phyloP scores from a whole-genome alignment of 108 stramenopile species.

The Cylindrotheca closterium region DNA sequence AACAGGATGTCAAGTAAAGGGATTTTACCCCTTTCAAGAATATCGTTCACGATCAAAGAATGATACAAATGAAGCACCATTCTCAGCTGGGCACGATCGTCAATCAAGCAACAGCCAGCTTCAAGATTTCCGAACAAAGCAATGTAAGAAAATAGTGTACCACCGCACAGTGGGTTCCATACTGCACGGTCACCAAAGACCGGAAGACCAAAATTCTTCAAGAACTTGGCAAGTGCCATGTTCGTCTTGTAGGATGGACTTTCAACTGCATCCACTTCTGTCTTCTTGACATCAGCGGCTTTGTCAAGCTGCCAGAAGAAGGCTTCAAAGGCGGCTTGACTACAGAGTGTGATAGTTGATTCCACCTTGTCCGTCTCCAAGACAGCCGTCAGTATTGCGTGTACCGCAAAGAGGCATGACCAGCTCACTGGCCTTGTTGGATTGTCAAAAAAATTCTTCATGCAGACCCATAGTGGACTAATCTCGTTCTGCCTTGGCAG shows the following conservation, averaged over 20 bases:
- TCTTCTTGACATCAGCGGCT: constrained; percentile 1
- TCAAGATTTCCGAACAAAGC: constrained; percentile 40
- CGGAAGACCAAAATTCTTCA: constrained; percentile 30
- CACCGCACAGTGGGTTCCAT: constrained; percentile 53
- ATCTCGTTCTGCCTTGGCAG: constrained; percentile 26
- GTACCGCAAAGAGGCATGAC: constrained; percentile 40
- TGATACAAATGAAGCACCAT: constrained; percentile 45
- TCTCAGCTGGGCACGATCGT: constrained; percentile 40
- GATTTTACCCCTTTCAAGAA: constrained; percentile 23
- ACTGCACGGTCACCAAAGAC: too few relatives aligned
- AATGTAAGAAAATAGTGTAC: constrained; percentile 31
- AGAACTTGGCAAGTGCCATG: constrained; percentile 16
- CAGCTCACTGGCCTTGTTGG: constrained; percentile 40
- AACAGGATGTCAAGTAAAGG: constrained; percentile 36
- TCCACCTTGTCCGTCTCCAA: too few relatives aligned
- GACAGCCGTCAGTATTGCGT: constrained; percentile 42
- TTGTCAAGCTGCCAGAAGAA: constrained; percentile 11
- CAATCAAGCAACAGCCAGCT: constrained; percentile 30
- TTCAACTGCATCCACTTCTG: not conserved
- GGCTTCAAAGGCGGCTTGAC: too few relatives aligned
- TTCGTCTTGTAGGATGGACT: constrained; percentile 23
- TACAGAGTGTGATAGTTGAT: too few relatives aligned
- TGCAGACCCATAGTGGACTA: constrained; percentile 26
- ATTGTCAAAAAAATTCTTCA: constrained; percentile 31
- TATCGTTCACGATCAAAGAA: constrained; percentile 34